A percentile compares a stretch with the other conserved stretches of the same genome.
These are phyloP conservation scores for Mariannaea sp. DNA, from an alignment of 2,329 filamentous ascomycete genomes.

Conservation along the genomic window DNA sequence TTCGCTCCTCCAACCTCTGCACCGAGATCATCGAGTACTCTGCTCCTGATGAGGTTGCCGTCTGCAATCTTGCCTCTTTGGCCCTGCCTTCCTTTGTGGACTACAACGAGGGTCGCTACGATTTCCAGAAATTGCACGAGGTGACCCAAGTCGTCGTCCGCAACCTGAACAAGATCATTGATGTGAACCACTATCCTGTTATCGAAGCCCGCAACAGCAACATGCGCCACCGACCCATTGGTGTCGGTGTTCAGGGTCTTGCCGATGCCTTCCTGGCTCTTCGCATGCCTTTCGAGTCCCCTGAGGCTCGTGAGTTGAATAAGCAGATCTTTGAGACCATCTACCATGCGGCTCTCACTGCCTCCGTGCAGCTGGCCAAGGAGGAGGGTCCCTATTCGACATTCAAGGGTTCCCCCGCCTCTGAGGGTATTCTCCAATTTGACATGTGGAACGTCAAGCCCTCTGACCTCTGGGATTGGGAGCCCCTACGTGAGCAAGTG, in stretches of 20 bases:
- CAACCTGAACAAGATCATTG: conserved; percentile 98
- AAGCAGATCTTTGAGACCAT: conserved; percentile 99
- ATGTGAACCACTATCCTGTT: conserved; percentile 98
- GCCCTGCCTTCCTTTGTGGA: conserved; percentile 92
- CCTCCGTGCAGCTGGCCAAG: conserved; percentile 85
- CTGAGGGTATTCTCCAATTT: conserved; percentile 94
- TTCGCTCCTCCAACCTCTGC: conserved; percentile 98
- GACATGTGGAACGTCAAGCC: conserved; percentile 98
- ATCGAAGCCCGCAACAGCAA: conserved; percentile 93
- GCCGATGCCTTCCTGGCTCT: conserved; percentile 97
- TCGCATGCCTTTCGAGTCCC: conserved; percentile 94
- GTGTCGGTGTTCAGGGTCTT: conserved; percentile 95
- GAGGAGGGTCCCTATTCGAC: conserved; percentile 83
- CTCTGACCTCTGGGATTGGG: conserved; percentile 96
- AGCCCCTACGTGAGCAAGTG: conserved; percentile 83
- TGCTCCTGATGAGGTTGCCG: conserved; percentile 95
- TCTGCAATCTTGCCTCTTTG: conserved; percentile 96
- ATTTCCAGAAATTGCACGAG: conserved; percentile 97
- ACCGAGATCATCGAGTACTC: conserved; percentile 98
- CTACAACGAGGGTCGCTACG: conserved; percentile 80
- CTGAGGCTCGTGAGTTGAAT: conserved; percentile 91
- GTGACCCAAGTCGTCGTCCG: conserved; percentile 89
- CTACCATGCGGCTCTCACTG: conserved; percentile 92
- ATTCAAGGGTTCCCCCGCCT: conserved; percentile 92
- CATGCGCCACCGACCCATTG: conserved; percentile 94